These are phyloP conservation scores for Mycena kentingensis DNA, from an alignment of 768 basidiomycete genomes.

Conservation along the genomic window DNA sequence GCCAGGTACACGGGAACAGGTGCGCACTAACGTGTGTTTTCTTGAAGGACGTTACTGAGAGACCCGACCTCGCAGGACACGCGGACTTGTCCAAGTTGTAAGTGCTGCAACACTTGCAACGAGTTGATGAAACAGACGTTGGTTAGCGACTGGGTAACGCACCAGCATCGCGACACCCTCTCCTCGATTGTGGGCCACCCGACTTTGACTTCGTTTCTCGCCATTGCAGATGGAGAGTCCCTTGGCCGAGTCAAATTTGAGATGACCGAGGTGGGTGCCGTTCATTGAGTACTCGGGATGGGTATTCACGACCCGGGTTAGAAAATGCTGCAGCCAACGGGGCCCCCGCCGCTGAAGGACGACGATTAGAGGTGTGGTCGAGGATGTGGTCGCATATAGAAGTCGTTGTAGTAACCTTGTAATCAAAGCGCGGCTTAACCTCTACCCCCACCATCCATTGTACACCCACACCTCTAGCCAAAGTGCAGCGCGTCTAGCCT, in stretches of 20 bases:
- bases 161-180: constrained; percentile 96
- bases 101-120: constrained; percentile 32
- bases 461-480: not conserved
- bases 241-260: constrained; percentile 89
- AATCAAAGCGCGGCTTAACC: not conserved
- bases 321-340: constrained; percentile 95
- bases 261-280: constrained; percentile 80
- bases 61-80: constrained; percentile 67
- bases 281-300: not conserved
- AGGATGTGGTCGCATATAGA: not conserved
- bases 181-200: constrained; percentile 92
- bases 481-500: not conserved
- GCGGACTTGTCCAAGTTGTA: constrained; percentile 96
- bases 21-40: constrained; percentile 37
- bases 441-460: constrained; percentile 6
- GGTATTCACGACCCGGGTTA: constrained; percentile 38
- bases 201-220: constrained; percentile 79
- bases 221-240: constrained; percentile 94
- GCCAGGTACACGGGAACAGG: constrained; percentile 96
- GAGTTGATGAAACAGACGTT: constrained; percentile 13
- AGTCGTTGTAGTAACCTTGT: not conserved
- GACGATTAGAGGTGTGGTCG: constrained; percentile 52
- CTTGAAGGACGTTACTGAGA: constrained; percentile 12
- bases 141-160: constrained; percentile 91
- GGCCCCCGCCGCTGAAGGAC: constrained; percentile 87